Percentiles rank a stretch among this genome's conserved stretches.
phyloP scores from a whole-genome alignment of 768 basidiomycete genomes.

The Chalciporus chontae region DNA sequence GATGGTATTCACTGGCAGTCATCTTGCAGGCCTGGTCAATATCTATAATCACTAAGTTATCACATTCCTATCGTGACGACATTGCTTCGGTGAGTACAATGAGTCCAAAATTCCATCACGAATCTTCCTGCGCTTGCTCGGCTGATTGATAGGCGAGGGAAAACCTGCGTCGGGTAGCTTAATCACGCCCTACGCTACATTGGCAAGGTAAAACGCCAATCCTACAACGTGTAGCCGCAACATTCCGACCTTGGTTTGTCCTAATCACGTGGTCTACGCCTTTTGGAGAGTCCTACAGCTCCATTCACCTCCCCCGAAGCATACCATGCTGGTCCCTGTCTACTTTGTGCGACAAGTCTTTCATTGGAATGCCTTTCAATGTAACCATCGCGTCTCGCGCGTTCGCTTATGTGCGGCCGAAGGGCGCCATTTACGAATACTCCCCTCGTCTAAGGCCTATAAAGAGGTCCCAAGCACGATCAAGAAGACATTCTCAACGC shows the following conservation, averaged over 20 bases:
- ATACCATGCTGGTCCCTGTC: constrained; percentile 11
- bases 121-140: background rate
- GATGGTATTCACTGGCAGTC: background rate
- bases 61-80: background rate
- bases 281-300: background rate
- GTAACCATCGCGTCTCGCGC: constrained; percentile 9
- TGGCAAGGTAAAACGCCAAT: constrained; percentile 5
- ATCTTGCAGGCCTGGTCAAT: background rate
- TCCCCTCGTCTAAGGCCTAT: constrained; percentile 8
- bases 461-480: constrained; percentile 6
- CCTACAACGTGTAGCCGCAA: constrained; percentile 24
- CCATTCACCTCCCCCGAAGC: background rate
- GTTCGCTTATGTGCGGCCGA: constrained; percentile 1
- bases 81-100: background rate
- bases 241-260: constrained; percentile 25
- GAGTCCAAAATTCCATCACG: background rate
- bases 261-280: constrained; percentile 16
- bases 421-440: background rate
- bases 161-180: too few species aligned
- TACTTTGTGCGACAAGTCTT: constrained; percentile 17
- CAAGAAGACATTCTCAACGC: background rate
- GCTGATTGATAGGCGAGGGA: constrained; percentile 1
- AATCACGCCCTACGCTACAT: background rate
- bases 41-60: background rate
- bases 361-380: constrained; percentile 18